phyloP scores from a whole-genome alignment of 805 yeast genomes.

The Hanseniaspora thailandica region DNA sequence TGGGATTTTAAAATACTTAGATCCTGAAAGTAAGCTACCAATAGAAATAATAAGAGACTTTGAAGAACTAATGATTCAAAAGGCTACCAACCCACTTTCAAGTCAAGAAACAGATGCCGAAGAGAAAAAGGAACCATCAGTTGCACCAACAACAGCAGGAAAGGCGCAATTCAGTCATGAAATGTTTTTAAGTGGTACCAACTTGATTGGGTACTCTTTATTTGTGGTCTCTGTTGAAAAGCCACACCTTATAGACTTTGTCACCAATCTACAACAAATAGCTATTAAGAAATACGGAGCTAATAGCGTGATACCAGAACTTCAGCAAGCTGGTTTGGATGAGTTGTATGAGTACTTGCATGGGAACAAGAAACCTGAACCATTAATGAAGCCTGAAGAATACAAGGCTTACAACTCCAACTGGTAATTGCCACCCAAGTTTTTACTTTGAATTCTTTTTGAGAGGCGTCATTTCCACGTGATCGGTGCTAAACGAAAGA shows the following conservation, averaged over 20 bases:
- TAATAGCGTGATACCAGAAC: background rate
- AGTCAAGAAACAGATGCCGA: background rate
- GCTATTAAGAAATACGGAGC: slow-evolving; percentile 8
- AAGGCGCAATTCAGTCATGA: slow-evolving; percentile 12
- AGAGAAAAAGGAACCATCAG: background rate
- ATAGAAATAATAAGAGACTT: slow-evolving; percentile 11
- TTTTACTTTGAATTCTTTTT: too few species aligned
- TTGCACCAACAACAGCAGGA: background rate
- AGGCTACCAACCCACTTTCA: background rate
- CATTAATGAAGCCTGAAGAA: slow-evolving; percentile 1
- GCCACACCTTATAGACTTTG: slow-evolving; percentile 1
- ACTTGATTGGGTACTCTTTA: slow-evolving; percentile 7
- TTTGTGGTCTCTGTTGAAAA: slow-evolving; percentile 7
- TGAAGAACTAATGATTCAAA: slow-evolving; percentile 11
- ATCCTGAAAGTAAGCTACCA: slow-evolving; percentile 8
- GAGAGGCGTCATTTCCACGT: background rate
- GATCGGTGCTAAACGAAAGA: background rate
- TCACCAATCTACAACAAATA: background rate
- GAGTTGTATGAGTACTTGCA: background rate
- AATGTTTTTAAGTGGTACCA: slow-evolving; percentile 13
- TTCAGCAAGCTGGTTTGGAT: background rate
- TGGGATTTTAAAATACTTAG: slow-evolving; percentile 7
- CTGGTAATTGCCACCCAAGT: too few species aligned
- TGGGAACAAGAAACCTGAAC: slow-evolving; percentile 8
- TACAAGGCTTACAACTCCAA: slow-evolving; percentile 1